These are phyloP conservation scores for Myxozyma melibiosi DNA, from an alignment of 805 yeast genomes.

Conservation along the genomic window DNA sequence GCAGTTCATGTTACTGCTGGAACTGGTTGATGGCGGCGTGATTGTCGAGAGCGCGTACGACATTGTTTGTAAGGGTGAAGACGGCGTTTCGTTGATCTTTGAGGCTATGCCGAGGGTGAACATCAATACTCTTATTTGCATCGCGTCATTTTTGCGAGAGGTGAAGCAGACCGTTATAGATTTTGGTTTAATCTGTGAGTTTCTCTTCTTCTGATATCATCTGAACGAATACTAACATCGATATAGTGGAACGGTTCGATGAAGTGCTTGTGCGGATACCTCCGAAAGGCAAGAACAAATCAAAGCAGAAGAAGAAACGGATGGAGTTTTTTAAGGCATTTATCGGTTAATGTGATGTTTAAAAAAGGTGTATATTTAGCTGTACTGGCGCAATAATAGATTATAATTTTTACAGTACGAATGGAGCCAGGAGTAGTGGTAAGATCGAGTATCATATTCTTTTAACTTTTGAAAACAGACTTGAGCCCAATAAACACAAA, in stretches of 20 bases:
- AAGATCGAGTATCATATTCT: no score
- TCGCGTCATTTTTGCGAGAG: constrained; percentile 46
- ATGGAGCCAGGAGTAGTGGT: no score
- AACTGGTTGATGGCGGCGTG: constrained; percentile 48
- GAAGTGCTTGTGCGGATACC: constrained; percentile 42
- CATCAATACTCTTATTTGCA: constrained; percentile 48
- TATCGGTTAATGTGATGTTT: constrained; percentile 30
- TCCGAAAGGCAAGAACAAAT: constrained; percentile 39
- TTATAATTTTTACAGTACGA: background rate
- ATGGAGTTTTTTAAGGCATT: constrained; percentile 41
- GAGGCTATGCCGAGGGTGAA: constrained; percentile 48
- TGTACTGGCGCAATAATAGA: background rate
- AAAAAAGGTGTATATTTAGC: background rate
- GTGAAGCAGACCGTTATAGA: constrained; percentile 39
- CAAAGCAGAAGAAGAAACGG: constrained; percentile 41
- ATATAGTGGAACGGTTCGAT: constrained; percentile 41
- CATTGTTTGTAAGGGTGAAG: constrained; percentile 37
- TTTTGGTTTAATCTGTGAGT: constrained; percentile 26
- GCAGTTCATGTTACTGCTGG: constrained; percentile 39
- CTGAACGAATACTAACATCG: background rate
- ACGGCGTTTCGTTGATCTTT: constrained; percentile 42
- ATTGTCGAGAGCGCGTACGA: constrained; percentile 41
- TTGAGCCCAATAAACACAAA: no score
- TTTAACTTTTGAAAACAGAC: no score
- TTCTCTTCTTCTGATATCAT: background rate